These are phyloP conservation scores for Candida glaebosa DNA, from an alignment of 805 yeast species.

Conservation along the genomic window DNA sequence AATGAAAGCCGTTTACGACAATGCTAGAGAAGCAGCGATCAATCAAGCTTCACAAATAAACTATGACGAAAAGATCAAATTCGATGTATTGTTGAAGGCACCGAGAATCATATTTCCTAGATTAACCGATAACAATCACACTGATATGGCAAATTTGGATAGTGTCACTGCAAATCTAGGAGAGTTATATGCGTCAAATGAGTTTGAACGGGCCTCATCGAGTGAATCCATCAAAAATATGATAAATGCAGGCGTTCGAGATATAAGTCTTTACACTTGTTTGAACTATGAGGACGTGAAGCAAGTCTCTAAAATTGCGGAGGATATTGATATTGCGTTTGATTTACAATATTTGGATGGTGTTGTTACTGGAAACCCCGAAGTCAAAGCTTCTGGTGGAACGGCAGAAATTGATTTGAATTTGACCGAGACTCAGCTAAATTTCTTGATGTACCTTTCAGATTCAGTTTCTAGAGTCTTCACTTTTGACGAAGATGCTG, in stretches of 20 bases:
- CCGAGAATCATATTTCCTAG: conserved; percentile 83
- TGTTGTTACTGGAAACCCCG: conserved; percentile 37
- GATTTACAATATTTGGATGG: conserved; percentile 54
- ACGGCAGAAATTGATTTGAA: conserved; percentile 61
- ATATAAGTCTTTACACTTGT: conserved; percentile 63
- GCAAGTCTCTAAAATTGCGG: conserved; percentile 63
- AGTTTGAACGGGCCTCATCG: conserved; percentile 37
- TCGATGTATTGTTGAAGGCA: conserved; percentile 70
- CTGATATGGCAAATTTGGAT: conserved; percentile 12
- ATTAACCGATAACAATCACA: conserved; percentile 34
- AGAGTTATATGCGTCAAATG: conserved; percentile 69
- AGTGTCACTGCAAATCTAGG: conserved; percentile 48
- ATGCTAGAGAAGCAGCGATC: conserved; percentile 84
- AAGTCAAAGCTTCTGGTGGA: conserved; percentile 50
- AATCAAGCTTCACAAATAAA: conserved; percentile 70
- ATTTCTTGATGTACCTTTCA: conserved; percentile 52
- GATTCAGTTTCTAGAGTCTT: conserved; percentile 57
- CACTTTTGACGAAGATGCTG: conserved; percentile 34
- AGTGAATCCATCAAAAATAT: conserved; percentile 43
- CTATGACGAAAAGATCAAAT: conserved; percentile 57
- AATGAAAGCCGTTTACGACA: conserved; percentile 88
- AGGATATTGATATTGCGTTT: conserved; percentile 60
- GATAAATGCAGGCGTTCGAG: conserved; percentile 66
- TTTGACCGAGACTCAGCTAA: conserved; percentile 71
- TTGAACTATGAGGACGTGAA: conserved; percentile 45